phyloP scores from a whole-genome alignment of 1,139 yeast genomes.

The Yamadazyma songkhlaensis region DNA sequence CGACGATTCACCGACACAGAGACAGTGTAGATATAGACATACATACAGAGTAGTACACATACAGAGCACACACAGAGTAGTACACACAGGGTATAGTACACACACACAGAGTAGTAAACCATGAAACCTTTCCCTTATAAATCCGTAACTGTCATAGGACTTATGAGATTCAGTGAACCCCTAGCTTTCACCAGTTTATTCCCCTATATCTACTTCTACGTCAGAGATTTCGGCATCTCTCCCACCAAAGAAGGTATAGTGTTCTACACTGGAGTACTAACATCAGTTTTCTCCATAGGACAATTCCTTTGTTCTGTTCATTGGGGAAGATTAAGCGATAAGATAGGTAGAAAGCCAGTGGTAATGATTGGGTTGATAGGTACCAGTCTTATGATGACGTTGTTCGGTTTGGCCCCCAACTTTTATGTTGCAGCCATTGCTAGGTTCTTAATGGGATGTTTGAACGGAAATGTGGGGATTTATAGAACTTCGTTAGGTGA shows the following conservation, averaged over 20 bases:
- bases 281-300: slow-evolving; percentile 51
- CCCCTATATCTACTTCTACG: slow-evolving; percentile 64
- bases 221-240: slow-evolving; percentile 51
- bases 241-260: slow-evolving; percentile 51
- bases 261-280: slow-evolving; percentile 54
- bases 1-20: too few relatives aligned
- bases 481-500: slow-evolving; percentile 60
- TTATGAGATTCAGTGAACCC: slow-evolving; percentile 43
- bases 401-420: slow-evolving; percentile 50
- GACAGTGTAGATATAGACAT: too few relatives aligned
- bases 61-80: too few relatives aligned
- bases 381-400: slow-evolving; percentile 40
- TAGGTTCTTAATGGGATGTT: slow-evolving; percentile 49
- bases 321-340: slow-evolving; percentile 59
- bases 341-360: slow-evolving; percentile 53
- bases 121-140: slow-evolving; percentile 5
- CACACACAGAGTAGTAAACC: too few relatives aligned
- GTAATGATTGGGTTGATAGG: slow-evolving; percentile 50
- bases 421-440: slow-evolving; percentile 51
- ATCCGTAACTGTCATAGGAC: neutral
- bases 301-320: slow-evolving; percentile 53
- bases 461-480: slow-evolving; percentile 61
- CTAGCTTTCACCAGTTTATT: slow-evolving; percentile 60
- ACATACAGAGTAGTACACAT: too few relatives aligned
- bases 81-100: too few relatives aligned